Percentiles rank a stretch among this genome's conserved stretches.
Conservation (phyloP, 2,329 filamentous ascomycete genomes). For the Waltergamsia citrina region DNA sequence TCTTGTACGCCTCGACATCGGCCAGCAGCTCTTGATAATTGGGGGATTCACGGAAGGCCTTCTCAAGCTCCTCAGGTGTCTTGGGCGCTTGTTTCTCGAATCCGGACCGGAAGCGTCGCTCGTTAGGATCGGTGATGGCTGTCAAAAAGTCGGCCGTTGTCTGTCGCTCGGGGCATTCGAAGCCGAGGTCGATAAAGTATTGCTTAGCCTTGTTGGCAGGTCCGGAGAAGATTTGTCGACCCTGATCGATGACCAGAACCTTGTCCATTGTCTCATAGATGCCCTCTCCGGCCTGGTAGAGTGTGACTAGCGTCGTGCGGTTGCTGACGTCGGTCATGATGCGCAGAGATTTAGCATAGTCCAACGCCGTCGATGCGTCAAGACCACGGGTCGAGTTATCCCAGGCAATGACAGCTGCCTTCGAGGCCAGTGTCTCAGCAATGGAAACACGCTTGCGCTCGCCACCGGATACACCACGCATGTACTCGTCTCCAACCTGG, state of each 20-base stretch:
- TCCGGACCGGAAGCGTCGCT: slow-evolving; percentile 56
- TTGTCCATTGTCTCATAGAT: slow-evolving; percentile 59
- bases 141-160: slow-evolving; percentile 66
- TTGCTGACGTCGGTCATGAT: slow-evolving; percentile 70
- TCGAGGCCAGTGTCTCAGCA: slow-evolving; percentile 66
- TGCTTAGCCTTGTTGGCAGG: slow-evolving; percentile 48
- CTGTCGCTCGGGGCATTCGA: slow-evolving; percentile 56
- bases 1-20: slow-evolving; percentile 43
- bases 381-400: slow-evolving; percentile 76
- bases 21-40: slow-evolving; percentile 48
- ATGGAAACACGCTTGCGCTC: slow-evolving; percentile 76
- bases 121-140: slow-evolving; percentile 49
- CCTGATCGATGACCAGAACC: slow-evolving; percentile 66
- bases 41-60: slow-evolving; percentile 53
- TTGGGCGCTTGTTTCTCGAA: slow-evolving; percentile 56
- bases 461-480: slow-evolving; percentile 68
- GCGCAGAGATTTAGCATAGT: slow-evolving; percentile 62
- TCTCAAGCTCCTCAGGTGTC: slow-evolving; percentile 57
- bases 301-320: slow-evolving; percentile 35
- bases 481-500: slow-evolving; percentile 62
- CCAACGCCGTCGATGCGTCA: slow-evolving; percentile 68
- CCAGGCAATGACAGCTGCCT: slow-evolving; percentile 66
- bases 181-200: slow-evolving; percentile 62
- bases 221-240: slow-evolving; percentile 59
- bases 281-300: slow-evolving; percentile 33